Evolutionary conservation across 169 alveolate genomes (phyloP), one percentile per base, ranked within the genome.

Genomic region (Blepharisma undulans): DNA sequence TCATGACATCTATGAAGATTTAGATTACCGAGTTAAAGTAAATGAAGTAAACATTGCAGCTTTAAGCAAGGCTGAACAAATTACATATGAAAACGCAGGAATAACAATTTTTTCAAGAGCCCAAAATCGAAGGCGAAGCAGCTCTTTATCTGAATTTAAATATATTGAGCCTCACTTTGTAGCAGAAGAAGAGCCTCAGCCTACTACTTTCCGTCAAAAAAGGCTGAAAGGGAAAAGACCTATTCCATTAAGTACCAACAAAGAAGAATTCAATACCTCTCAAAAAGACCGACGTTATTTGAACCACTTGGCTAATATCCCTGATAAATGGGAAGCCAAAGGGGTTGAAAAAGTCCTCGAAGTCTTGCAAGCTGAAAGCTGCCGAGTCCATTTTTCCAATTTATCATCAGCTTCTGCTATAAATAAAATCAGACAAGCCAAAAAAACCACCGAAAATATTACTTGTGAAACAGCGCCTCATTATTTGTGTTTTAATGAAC

Each of bases 261-360:
- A 29, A 74, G 80, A 74, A 29, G 80, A 74, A 74, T 48, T 48
- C 80, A 74, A 1, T 6, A 74, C 33, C n/a, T 72, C 30, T 5
- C 80, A 74, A 74, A 74, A 74, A 74, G 80, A 74, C 80, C 30
- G 80, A 29, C 66, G 66, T 10, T 79, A 79, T 32, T n/a, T 79
- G 12, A 48, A 84, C 34, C 77, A 84, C 21, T 30, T 84, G n/a
- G 89, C 89, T 1, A 84, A 84, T 32, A 32, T 21, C 60, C 77
- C 89, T n/a, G 89, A 36, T 22, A 59, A 84, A 27, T 84, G 89
- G 89, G 89, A 84, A 84, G 60, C 89, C 30, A 48, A 19, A 60
- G 89, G 89, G 60, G 89, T 84, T 33, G 78, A 84, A 36, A 84
- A 84, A 32, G 33, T 84, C 60, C 8, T 84, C 19, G 48, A 84